Percentiles rank a stretch among this genome's conserved stretches.
phyloP scores from a whole-genome alignment of 2,329 filamentous ascomycete genomes.

The Juglanconis oblonga region DNA sequence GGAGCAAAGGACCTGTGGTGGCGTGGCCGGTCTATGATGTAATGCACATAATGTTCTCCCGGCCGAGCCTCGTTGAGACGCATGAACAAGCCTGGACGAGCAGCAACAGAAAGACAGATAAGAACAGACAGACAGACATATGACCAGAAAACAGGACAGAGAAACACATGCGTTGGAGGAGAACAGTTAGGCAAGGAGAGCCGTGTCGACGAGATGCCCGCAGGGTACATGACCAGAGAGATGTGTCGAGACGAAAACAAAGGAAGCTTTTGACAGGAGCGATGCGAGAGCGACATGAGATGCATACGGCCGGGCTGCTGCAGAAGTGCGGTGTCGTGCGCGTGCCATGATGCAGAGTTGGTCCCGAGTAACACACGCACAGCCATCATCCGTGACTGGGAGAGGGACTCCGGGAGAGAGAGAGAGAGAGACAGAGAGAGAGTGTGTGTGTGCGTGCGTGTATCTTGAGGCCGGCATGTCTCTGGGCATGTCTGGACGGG shows the following conservation, averaged over 20 bases:
- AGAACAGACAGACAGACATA: background rate
- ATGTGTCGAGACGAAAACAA: background rate
- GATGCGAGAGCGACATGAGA: background rate
- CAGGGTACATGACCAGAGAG: background rate
- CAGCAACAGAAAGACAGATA: background rate
- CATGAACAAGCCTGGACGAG: background rate
- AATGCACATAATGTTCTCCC: constrained; percentile 7
- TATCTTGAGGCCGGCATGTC: background rate
- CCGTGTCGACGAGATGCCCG: background rate
- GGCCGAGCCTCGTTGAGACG: background rate
- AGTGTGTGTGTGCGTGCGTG: background rate
- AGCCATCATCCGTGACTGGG: background rate
- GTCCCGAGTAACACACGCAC: background rate
- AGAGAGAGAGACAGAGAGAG: too few relatives aligned
- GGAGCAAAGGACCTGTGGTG: constrained; percentile 15
- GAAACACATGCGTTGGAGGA: background rate
- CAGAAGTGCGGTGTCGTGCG: background rate
- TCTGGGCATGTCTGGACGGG: background rate
- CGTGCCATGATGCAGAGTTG: background rate
- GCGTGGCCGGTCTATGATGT: constrained; percentile 10
- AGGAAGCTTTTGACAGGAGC: background rate
- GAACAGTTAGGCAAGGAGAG: background rate
- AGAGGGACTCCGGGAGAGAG: too few relatives aligned
- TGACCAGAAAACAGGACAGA: background rate
- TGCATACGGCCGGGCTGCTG: background rate